These are phyloP conservation scores for Puccinia horiana DNA, from an alignment of 1,284 basidiomycete genomes.

Conservation along the genomic window DNA sequence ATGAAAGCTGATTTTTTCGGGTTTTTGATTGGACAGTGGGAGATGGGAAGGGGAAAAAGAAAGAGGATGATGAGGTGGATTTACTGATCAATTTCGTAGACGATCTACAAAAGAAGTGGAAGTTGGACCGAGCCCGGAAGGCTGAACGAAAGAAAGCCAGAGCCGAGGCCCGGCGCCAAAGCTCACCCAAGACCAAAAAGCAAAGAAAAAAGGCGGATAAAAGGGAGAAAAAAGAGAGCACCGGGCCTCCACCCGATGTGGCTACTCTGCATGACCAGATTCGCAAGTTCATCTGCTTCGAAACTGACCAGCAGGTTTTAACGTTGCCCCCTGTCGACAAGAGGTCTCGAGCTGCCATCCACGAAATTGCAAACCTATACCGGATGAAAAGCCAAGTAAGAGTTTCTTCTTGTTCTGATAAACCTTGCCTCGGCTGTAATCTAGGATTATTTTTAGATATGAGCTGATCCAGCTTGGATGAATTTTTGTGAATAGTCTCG, in stretches of 20 bases:
- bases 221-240: too few species aligned
- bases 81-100: conserved; percentile 12
- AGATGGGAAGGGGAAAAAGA: conserved; percentile 1
- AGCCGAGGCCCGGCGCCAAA: neutral
- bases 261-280: neutral
- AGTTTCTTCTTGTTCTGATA: neutral
- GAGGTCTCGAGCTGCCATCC: neutral
- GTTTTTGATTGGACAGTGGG: neutral
- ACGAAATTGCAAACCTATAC: conserved; percentile 29
- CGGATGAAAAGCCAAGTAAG: conserved; percentile 34
- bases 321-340: conserved; percentile 33
- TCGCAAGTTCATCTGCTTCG: conserved; percentile 13
- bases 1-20: neutral
- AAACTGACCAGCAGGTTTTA: neutral
- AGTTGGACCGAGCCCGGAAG: conserved; percentile 11
- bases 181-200: conserved; percentile 12
- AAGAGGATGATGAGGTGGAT: neutral
- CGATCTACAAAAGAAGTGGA: conserved; percentile 36
- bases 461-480: neutral
- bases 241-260: neutral
- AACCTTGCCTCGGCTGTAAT: neutral
- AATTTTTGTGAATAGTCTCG: neutral
- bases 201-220: neutral
- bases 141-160: conserved; percentile 10
- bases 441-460: neutral